These are phyloP conservation scores for Elsinoe necatrix DNA, from an alignment of 2,329 filamentous ascomycete species.

Conservation along the genomic window DNA sequence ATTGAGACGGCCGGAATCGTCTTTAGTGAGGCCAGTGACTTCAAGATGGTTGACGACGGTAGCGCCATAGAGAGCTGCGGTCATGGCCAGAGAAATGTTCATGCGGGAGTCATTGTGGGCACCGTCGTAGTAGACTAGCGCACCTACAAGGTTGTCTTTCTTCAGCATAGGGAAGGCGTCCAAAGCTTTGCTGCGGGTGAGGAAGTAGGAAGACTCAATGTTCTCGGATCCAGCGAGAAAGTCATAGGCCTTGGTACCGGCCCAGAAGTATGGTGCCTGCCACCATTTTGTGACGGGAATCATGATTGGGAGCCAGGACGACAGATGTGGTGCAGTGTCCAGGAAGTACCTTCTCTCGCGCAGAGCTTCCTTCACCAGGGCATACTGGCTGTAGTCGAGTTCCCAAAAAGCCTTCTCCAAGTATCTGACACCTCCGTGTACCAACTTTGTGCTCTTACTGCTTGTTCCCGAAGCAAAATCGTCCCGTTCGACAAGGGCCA, in stretches of 20 bases:
- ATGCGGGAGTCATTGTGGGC: slow-evolving; percentile 88
- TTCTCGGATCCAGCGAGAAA: slow-evolving; percentile 77
- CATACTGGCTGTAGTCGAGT: slow-evolving; percentile 69
- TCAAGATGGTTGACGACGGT: slow-evolving; percentile 79
- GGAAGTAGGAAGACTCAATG: slow-evolving; percentile 81
- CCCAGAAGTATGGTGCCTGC: slow-evolving; percentile 74
- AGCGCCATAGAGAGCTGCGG: slow-evolving; percentile 75
- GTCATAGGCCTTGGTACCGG: slow-evolving; percentile 74
- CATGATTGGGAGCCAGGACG: slow-evolving; percentile 73
- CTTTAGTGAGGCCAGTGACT: slow-evolving; percentile 67
- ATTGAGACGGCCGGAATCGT: slow-evolving; percentile 61
- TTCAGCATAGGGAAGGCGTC: slow-evolving; percentile 86
- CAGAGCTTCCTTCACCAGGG: slow-evolving; percentile 68
- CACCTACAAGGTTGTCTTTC: slow-evolving; percentile 67
- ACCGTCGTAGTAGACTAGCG: slow-evolving; percentile 84
- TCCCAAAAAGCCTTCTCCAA: slow-evolving; percentile 82
- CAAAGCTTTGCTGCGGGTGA: slow-evolving; percentile 76
- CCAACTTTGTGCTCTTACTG: slow-evolving; percentile 80
- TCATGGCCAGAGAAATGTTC: slow-evolving; percentile 84
- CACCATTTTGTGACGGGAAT: slow-evolving; percentile 75
- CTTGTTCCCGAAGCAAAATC: slow-evolving; percentile 76
- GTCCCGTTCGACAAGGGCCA: slow-evolving; percentile 73
- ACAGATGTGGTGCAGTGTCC: slow-evolving; percentile 74
- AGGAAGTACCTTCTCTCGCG: slow-evolving; percentile 77
- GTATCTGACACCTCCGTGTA: slow-evolving; percentile 77